Evolutionary conservation across 2,329 filamentous ascomycete genomes (phyloP).

Genomic region (Chaetomiaceae sp.): DNA sequence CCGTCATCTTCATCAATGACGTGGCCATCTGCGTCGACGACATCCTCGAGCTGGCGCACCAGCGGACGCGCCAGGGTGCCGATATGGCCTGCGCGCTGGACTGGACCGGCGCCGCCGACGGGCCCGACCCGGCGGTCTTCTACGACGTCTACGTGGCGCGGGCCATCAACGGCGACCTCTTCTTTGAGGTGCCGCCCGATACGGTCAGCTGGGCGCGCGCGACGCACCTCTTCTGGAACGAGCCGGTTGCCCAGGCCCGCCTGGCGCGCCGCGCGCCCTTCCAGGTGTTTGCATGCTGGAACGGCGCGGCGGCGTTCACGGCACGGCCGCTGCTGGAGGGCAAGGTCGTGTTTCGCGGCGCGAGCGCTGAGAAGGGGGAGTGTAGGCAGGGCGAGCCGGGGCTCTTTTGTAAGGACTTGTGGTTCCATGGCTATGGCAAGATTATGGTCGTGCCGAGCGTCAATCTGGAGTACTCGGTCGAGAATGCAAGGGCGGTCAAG

Average conservation of each 20-base stretch:
- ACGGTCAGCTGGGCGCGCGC: constrained; percentile 47
- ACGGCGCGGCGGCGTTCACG: constrained; percentile 48
- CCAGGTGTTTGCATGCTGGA: constrained; percentile 60
- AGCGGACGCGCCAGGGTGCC: constrained; percentile 38
- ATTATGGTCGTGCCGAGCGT: constrained; percentile 54
- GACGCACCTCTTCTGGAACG: constrained; percentile 51
- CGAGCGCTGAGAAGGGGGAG: constrained; percentile 35
- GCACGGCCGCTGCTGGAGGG: constrained; percentile 41
- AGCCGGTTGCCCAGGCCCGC: constrained; percentile 32
- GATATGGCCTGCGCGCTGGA: constrained; percentile 58
- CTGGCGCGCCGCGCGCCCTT: constrained; percentile 41
- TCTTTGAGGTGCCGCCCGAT: constrained; percentile 47
- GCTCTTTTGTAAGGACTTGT: constrained; percentile 55
- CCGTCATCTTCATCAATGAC: constrained; percentile 52
- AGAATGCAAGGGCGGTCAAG: constrained; percentile 44
- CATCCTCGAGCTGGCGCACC: constrained; percentile 46
- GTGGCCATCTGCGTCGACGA: constrained; percentile 51
- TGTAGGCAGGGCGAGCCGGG: constrained; percentile 52
- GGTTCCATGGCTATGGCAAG: constrained; percentile 44
- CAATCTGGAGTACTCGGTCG: constrained; percentile 51
- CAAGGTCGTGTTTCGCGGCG: constrained; percentile 42
- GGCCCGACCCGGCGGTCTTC: constrained; percentile 41
- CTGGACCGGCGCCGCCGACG: constrained; percentile 45
- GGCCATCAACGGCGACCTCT: constrained; percentile 48
- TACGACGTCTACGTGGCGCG: constrained; percentile 56